Conservation (phyloP, 2,329 filamentous ascomycete species). For the Pseudocercospora cruenta region DNA sequence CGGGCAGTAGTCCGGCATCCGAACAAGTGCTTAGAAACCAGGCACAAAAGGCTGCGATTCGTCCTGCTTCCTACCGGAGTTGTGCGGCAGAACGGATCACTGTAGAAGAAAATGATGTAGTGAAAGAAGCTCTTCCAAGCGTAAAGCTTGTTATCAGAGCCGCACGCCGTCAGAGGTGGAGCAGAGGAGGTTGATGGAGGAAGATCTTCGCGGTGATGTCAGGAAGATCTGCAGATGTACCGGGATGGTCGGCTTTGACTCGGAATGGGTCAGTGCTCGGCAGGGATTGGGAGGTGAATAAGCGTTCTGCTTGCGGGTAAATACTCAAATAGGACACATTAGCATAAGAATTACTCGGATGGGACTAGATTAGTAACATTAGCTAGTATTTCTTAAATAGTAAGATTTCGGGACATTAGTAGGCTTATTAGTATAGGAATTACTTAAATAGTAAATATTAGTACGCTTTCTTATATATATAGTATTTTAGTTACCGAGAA, state of each 20-base stretch:
- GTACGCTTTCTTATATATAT: too few relatives aligned
- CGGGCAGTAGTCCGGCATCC: not conserved
- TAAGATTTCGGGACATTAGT: too few relatives aligned
- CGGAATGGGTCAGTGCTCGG: not conserved
- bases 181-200: not conserved
- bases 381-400: too few relatives aligned
- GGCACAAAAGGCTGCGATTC: not conserved
- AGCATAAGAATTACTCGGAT: too few relatives aligned
- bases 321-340: too few relatives aligned
- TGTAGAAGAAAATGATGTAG: not conserved
- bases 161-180: not conserved
- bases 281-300: not conserved
- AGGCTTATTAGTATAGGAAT: too few relatives aligned
- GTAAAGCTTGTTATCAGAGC: conserved; percentile 1
- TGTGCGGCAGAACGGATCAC: not conserved
- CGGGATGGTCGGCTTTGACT: not conserved
- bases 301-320: not conserved
- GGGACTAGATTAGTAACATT: too few relatives aligned
- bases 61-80: not conserved
- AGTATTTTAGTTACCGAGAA: too few relatives aligned
- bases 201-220: not conserved
- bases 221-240: not conserved
- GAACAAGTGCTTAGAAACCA: not conserved
- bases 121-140: conserved; percentile 3
- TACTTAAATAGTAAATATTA: too few relatives aligned